A percentile compares a stretch with the other conserved stretches of the same genome.
phyloP scores from a whole-genome alignment of 345 rosid genomes.

The Heritiera fomes region DNA sequence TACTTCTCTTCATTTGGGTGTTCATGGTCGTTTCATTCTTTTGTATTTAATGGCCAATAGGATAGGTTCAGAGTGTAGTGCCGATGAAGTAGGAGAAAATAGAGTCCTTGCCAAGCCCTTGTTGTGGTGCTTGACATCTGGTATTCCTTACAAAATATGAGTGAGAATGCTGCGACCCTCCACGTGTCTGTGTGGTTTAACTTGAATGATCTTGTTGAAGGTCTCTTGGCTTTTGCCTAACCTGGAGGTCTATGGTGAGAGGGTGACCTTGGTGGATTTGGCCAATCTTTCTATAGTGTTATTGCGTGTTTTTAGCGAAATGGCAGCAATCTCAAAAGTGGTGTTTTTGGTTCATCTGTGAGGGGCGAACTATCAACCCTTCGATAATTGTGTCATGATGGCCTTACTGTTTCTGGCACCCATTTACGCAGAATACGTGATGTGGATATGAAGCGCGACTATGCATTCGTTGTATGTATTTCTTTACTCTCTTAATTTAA shows the following conservation, averaged over 20 bases:
- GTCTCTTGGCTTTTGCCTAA: constrained; percentile 80
- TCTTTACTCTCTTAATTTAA: constrained; percentile 12
- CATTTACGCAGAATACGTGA: constrained; percentile 91
- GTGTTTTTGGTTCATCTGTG: constrained; percentile 90
- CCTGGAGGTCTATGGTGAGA: constrained; percentile 89
- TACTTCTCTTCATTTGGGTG: not conserved
- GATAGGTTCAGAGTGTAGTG: constrained; percentile 22
- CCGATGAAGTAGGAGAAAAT: constrained; percentile 17
- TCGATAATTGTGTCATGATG: constrained; percentile 83
- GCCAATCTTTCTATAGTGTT: constrained; percentile 81
- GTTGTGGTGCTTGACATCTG: constrained; percentile 31
- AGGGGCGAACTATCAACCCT: constrained; percentile 84
- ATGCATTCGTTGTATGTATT: constrained; percentile 81
- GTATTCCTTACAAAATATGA: constrained; percentile 36
- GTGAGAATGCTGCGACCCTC: constrained; percentile 48
- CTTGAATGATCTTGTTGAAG: constrained; percentile 92
- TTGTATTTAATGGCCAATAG: not conserved
- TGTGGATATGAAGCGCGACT: constrained; percentile 98
- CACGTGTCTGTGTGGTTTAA: constrained; percentile 56
- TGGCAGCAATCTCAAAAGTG: constrained; percentile 82
- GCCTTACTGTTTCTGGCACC: constrained; percentile 93
- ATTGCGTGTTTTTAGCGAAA: constrained; percentile 74
- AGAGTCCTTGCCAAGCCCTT: constrained; percentile 26
- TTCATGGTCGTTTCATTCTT: not conserved
- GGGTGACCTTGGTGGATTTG: constrained; percentile 89